These are phyloP conservation scores for Leccinum pachyderme DNA, from an alignment of 1,284 basidiomycete genomes.

Conservation along the genomic window DNA sequence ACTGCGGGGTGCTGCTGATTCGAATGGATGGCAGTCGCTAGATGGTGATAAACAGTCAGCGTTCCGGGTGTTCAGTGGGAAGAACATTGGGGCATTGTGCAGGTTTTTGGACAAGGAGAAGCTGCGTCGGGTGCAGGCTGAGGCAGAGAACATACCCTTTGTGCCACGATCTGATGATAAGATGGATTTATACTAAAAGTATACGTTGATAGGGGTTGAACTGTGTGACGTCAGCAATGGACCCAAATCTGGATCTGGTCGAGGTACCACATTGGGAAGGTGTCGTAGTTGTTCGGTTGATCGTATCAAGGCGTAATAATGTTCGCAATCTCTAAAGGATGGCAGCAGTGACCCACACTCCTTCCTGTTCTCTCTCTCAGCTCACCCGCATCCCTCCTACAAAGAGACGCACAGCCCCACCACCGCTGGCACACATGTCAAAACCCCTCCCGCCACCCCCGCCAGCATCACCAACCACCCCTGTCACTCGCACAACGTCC, in stretches of 20 bases:
- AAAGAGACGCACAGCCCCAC: slow-evolving; percentile 34
- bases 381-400: slow-evolving; percentile 2
- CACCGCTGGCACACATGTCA: slow-evolving; percentile 28
- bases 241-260: slow-evolving; percentile 11
- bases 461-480: background rate
- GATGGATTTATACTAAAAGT: slow-evolving; percentile 49
- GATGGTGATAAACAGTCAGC: slow-evolving; percentile 65
- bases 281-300: slow-evolving; percentile 9
- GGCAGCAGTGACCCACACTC: background rate
- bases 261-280: slow-evolving; percentile 1
- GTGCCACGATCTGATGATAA: slow-evolving; percentile 58
- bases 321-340: slow-evolving; percentile 6
- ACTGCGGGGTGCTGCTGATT: slow-evolving; percentile 19
- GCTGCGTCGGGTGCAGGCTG: slow-evolving; percentile 51
- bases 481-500: background rate
- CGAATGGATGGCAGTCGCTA: slow-evolving; percentile 36
- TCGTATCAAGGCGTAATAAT: slow-evolving; percentile 2
- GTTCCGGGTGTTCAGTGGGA: slow-evolving; percentile 83
- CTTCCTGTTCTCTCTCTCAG: slow-evolving; percentile 37
- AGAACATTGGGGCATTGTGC: slow-evolving; percentile 66
- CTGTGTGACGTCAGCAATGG: slow-evolving; percentile 17
- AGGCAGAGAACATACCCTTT: slow-evolving; percentile 58
- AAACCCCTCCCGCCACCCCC: slow-evolving; percentile 23
- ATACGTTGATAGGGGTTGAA: background rate
- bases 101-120: slow-evolving; percentile 66